Conservation (phyloP, 129 eudicot genomes). For the Flaveria trinervia region DNA sequence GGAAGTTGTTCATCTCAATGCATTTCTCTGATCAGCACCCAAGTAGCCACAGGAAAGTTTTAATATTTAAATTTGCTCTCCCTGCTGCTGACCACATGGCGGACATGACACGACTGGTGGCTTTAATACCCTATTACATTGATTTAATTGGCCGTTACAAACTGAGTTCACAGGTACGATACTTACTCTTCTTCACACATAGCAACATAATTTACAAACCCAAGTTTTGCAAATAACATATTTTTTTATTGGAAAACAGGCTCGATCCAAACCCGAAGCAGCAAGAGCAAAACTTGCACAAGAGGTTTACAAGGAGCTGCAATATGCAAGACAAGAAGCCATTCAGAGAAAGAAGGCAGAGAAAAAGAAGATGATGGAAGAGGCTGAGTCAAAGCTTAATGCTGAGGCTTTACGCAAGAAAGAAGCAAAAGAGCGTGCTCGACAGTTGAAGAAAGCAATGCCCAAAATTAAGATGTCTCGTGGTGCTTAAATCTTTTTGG, state of each 20-base stretch:
- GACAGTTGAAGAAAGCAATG: conserved; percentile 90
- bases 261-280: conserved; percentile 84
- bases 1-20: conserved; percentile 80
- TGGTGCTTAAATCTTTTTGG: conserved; percentile 46
- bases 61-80: conserved; percentile 85
- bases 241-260: conserved; percentile 44
- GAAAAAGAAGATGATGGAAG: conserved; percentile 79
- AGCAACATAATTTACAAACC: not conserved
- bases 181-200: conserved; percentile 9
- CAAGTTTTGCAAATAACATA: conserved; percentile 10
- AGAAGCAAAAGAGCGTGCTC: conserved; percentile 90
- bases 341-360: conserved; percentile 82
- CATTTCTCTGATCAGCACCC: conserved; percentile 87
- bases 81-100: conserved; percentile 69
- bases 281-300: conserved; percentile 82
- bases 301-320: conserved; percentile 84
- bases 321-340: conserved; percentile 81
- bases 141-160: conserved; percentile 87
- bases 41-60: conserved; percentile 66
- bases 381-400: conserved; percentile 83
- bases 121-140: conserved; percentile 81
- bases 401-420: conserved; percentile 83
- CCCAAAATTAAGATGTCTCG: conserved; percentile 91
- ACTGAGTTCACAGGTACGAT: conserved; percentile 75
- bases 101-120: conserved; percentile 81